phyloP scores from a whole-genome alignment of 2,329 filamentous ascomycete species.

The Knufia fluminis region DNA sequence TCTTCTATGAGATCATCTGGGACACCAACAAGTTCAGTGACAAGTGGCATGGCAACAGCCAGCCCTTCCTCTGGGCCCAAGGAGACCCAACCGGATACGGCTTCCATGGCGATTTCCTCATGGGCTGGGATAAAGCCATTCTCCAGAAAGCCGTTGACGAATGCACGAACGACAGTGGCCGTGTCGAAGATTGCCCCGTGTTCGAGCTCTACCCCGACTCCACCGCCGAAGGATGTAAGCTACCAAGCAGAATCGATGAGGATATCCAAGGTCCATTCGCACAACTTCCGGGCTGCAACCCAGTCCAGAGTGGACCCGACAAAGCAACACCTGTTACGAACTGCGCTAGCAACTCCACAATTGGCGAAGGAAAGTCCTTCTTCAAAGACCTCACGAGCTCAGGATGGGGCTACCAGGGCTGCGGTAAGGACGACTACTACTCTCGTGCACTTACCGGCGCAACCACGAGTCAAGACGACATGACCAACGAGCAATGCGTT shows the following conservation, averaged over 20 bases:
- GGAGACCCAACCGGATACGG: conserved; percentile 44
- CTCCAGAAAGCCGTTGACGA: conserved; percentile 59
- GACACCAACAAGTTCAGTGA: conserved; percentile 43
- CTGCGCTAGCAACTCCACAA: conserved; percentile 30
- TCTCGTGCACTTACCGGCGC: conserved; percentile 29
- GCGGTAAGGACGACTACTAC: conserved; percentile 41
- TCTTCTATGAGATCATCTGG: conserved; percentile 54
- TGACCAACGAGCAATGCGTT: conserved; percentile 26
- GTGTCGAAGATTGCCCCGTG: conserved; percentile 53
- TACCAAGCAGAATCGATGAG: conserved; percentile 36
- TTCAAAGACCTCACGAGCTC: conserved; percentile 40
- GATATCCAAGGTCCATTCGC: conserved; percentile 19
- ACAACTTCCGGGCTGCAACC: conserved; percentile 24
- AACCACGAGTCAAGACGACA: conserved; percentile 18
- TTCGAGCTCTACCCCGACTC: conserved; percentile 49
- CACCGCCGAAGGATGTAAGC: conserved; percentile 43
- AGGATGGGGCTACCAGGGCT: conserved; percentile 53
- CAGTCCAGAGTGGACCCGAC: conserved; percentile 22
- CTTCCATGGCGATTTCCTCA: conserved; percentile 57
- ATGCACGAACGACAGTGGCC: conserved; percentile 51
- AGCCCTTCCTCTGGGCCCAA: conserved; percentile 38
- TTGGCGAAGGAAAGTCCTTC: conserved; percentile 29
- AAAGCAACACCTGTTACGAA: conserved; percentile 27
- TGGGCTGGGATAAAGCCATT: conserved; percentile 58
- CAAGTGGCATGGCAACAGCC: conserved; percentile 33